Percentiles rank a stretch among this genome's conserved stretches.
Conservation (phyloP, 345 rosid genomes). For the Ricinus communis region DNA sequence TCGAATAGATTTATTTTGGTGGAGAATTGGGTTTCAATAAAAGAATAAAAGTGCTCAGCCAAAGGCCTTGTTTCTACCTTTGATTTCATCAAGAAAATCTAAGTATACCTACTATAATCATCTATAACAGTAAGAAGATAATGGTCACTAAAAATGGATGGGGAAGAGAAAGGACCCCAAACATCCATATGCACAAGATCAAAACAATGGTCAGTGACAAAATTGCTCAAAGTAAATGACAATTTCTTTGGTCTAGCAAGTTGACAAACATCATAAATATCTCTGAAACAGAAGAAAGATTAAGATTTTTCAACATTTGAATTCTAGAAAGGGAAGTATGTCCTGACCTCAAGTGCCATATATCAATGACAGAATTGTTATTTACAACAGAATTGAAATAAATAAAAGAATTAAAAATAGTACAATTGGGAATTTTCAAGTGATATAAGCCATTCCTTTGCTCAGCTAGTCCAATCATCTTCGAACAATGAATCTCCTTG, state of each 20-base stretch:
- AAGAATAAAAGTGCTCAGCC: not conserved
- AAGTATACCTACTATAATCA: not conserved
- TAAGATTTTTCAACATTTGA: not conserved
- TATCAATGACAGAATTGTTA: not conserved
- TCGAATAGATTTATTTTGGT: not conserved
- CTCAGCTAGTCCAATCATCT: not conserved
- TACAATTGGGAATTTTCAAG: too few species aligned
- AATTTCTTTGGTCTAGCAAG: not conserved
- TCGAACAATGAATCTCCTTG: not conserved
- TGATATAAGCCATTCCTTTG: not conserved
- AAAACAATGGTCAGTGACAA: not conserved
- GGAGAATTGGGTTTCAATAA: not conserved
- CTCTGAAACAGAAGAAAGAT: not conserved
- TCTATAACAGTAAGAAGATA: not conserved
- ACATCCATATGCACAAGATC: not conserved
- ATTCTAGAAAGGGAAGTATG: not conserved
- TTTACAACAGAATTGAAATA: not conserved
- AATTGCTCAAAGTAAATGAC: not conserved
- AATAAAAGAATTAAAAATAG: too few species aligned
- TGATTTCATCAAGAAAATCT: not conserved
- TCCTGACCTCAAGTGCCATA: not conserved
- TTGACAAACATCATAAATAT: not conserved
- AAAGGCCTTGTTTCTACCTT: not conserved
- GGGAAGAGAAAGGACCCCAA: not conserved
- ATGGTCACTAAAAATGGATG: not conserved